Evolutionary conservation across 805 yeast species (phyloP).

Genomic region (Priceomyces medius): DNA sequence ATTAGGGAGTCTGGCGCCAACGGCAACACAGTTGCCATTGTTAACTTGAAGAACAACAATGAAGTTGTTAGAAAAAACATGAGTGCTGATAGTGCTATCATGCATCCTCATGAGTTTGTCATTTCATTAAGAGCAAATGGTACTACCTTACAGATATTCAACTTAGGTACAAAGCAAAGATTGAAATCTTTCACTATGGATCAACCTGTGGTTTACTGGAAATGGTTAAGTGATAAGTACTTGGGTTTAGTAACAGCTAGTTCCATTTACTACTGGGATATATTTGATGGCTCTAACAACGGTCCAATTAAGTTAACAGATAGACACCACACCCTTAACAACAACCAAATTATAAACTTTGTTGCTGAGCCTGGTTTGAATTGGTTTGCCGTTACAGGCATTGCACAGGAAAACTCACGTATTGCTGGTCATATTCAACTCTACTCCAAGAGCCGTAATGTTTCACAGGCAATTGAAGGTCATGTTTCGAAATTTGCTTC

Average conservation of each 20-base stretch:
- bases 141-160: slow-evolving; percentile 91
- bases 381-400: slow-evolving; percentile 96
- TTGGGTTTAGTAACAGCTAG: slow-evolving; percentile 84
- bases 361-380: slow-evolving; percentile 74
- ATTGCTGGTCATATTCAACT: slow-evolving; percentile 96
- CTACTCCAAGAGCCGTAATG: slow-evolving; percentile 81
- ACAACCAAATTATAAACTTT: slow-evolving; percentile 87
- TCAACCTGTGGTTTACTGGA: slow-evolving; percentile 94
- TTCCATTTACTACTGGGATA: slow-evolving; percentile 75
- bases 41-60: slow-evolving; percentile 78
- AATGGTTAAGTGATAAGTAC: slow-evolving; percentile 73
- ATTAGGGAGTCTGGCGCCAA: slow-evolving; percentile 60
- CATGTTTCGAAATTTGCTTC: slow-evolving; percentile 91
- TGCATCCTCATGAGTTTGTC: slow-evolving; percentile 88
- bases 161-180: slow-evolving; percentile 82
- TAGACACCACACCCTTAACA: slow-evolving; percentile 75
- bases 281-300: slow-evolving; percentile 72
- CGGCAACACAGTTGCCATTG: slow-evolving; percentile 90
- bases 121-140: slow-evolving; percentile 95
- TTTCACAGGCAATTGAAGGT: slow-evolving; percentile 96
- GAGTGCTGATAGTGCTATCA: slow-evolving; percentile 96
- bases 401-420: slow-evolving; percentile 89
- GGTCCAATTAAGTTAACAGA: slow-evolving; percentile 82
- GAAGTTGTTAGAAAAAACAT: slow-evolving; percentile 84
- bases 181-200: slow-evolving; percentile 81